Percentiles rank a stretch among this genome's conserved stretches.
These are phyloP conservation scores for Cardamine chenopodiifolia DNA, from an alignment of 345 rosid species.

Conservation along the genomic window DNA sequence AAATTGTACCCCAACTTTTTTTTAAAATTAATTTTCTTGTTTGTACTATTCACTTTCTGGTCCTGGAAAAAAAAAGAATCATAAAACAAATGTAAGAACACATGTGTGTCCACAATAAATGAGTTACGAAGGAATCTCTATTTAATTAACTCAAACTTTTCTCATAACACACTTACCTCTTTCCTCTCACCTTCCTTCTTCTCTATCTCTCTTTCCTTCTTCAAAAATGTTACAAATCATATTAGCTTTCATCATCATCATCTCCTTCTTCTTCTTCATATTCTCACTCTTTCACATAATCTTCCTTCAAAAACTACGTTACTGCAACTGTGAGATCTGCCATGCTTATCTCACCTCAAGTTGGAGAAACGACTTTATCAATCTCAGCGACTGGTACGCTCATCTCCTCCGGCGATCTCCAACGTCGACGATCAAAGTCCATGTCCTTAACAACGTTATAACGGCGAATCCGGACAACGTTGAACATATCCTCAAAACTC, in stretches of 20 bases:
- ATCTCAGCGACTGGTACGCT: conserved; percentile 78
- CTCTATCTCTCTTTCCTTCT: neutral
- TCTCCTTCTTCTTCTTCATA: conserved; percentile 29
- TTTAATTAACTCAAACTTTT: conserved; percentile 25
- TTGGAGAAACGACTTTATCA: conserved; percentile 60
- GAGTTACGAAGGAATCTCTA: conserved; percentile 16
- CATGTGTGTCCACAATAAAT: conserved; percentile 35
- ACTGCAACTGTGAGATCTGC: conserved; percentile 78
- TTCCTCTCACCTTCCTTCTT: conserved; percentile 19
- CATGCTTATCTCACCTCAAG: conserved; percentile 54
- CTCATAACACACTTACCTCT: conserved; percentile 16
- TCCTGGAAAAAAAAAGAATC: neutral
- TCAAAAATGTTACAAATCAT: conserved; percentile 23
- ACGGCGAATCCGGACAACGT: conserved; percentile 73
- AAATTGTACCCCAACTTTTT: too few relatives aligned
- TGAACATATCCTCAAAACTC: conserved; percentile 71
- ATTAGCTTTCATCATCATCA: conserved; percentile 1
- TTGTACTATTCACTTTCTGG: too few relatives aligned
- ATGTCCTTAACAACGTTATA: conserved; percentile 64
- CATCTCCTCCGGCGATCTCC: conserved; percentile 67
- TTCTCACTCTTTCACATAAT: conserved; percentile 28
- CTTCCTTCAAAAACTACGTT: conserved; percentile 42
- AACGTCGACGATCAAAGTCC: conserved; percentile 63
- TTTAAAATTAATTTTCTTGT: too few relatives aligned
- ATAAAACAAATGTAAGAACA: conserved; percentile 7